A percentile compares a stretch with the other conserved stretches of the same genome.
Conservation (phyloP, 192 early-diverging fungal species). For the Backusella tuberculispora region DNA sequence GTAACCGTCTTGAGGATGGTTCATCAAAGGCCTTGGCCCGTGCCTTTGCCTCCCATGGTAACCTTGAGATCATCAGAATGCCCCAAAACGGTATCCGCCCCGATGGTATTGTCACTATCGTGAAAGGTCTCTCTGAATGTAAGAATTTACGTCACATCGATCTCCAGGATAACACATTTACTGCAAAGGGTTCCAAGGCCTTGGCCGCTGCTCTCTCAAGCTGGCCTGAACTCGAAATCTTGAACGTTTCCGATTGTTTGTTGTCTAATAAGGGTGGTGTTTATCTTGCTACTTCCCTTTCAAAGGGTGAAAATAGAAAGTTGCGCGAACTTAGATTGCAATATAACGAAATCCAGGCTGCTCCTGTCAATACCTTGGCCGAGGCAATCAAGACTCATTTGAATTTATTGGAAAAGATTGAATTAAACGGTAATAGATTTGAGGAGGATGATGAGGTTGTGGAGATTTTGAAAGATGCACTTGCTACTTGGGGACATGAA, state of each 20-base stretch:
- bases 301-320: conserved; percentile 53
- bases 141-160: conserved; percentile 75
- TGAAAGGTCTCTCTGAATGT: conserved; percentile 69
- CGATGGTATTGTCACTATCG: conserved; percentile 83
- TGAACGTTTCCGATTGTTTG: conserved; percentile 94
- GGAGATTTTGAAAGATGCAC: conserved; percentile 68
- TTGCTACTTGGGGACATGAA: conserved; percentile 68
- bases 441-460: conserved; percentile 82
- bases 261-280: conserved; percentile 75
- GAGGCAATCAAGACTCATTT: conserved; percentile 69
- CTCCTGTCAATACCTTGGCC: conserved; percentile 70
- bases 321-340: conserved; percentile 72
- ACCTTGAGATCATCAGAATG: conserved; percentile 83
- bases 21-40: conserved; percentile 76
- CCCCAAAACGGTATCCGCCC: conserved; percentile 98
- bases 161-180: conserved; percentile 98
- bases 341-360: conserved; percentile 89
- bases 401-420: conserved; percentile 63
- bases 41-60: conserved; percentile 80
- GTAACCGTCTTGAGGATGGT: conserved; percentile 92
- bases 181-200: conserved; percentile 74
- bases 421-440: conserved; percentile 93
- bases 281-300: conserved; percentile 68
- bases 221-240: conserved; percentile 78
- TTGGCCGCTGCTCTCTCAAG: conserved; percentile 74